Evolutionary conservation across 768 basidiomycete species (phyloP).

Genomic region (Calocybe cyanea): DNA sequence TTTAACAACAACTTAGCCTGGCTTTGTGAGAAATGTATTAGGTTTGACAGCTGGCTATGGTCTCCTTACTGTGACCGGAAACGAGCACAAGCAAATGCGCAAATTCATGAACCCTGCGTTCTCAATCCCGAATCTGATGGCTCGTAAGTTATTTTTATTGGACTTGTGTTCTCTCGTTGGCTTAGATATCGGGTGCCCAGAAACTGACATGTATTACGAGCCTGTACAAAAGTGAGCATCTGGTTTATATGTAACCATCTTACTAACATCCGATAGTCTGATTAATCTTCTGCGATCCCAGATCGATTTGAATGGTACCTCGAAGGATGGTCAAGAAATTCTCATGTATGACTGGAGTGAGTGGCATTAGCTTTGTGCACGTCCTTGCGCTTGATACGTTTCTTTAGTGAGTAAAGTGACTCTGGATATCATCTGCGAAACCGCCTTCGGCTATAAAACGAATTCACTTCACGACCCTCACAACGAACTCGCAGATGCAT

Average conservation of each 20-base stretch:
- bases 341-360: slow-evolving; percentile 45
- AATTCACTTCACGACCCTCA: slow-evolving; percentile 42
- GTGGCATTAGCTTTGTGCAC: slow-evolving; percentile 15
- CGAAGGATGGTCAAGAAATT: slow-evolving; percentile 26
- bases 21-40: slow-evolving; percentile 37
- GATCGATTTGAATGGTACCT: slow-evolving; percentile 21
- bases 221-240: slow-evolving; percentile 45
- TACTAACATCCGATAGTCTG: slow-evolving; percentile 22
- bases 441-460: slow-evolving; percentile 45
- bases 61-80: slow-evolving; percentile 44
- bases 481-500: slow-evolving; percentile 45
- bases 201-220: slow-evolving; percentile 45
- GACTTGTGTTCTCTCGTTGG: no score
- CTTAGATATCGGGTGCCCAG: slow-evolving; percentile 17
- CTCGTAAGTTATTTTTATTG: slow-evolving; percentile 27
- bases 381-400: not conserved
- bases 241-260: slow-evolving; percentile 3
- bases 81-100: slow-evolving; percentile 47
- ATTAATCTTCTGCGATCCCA: slow-evolving; percentile 33
- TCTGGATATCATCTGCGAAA: slow-evolving; percentile 49
- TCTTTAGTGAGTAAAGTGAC: slow-evolving; percentile 46
- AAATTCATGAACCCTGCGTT: slow-evolving; percentile 52
- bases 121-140: slow-evolving; percentile 37
- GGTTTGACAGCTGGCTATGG: slow-evolving; percentile 43
- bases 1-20: slow-evolving; percentile 26